A percentile compares a stretch with the other conserved stretches of the same genome.
These are phyloP conservation scores for Anaeramoeba flamelloides DNA, from an alignment of 78 protist species.

Conservation along the genomic window DNA sequence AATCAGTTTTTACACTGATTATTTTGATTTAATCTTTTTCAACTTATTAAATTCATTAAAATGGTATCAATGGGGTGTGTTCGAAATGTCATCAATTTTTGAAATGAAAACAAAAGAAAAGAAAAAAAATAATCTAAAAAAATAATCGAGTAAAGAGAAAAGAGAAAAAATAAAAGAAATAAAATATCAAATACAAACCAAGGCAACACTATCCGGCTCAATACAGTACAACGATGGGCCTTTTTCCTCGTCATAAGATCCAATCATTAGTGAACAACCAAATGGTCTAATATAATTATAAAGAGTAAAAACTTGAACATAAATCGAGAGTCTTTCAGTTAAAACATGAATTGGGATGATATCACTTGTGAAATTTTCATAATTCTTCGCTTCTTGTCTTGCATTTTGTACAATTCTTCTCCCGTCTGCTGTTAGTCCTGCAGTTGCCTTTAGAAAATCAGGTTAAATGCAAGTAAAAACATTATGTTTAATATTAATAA, in stretches of 20 bases:
- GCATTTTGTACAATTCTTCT: conserved; percentile 59
- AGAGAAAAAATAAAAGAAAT: no score
- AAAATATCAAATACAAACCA: no score
- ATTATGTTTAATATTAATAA: not conserved
- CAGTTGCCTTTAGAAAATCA: conserved; percentile 20
- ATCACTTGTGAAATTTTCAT: conserved; percentile 34
- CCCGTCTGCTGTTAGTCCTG: conserved; percentile 81
- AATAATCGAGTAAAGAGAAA: not conserved
- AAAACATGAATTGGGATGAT: conserved; percentile 49
- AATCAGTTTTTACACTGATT: no score
- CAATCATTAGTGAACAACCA: conserved; percentile 7
- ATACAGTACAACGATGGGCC: conserved; percentile 70
- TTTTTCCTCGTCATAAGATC: conserved; percentile 15
- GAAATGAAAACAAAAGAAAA: not conserved
- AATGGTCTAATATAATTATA: conserved; percentile 34
- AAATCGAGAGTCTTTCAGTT: conserved; percentile 13
- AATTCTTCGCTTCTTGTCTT: conserved; percentile 56
- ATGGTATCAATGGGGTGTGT: no score
- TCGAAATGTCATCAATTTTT: not conserved
- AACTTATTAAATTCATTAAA: no score
- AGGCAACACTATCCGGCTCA: conserved; percentile 81
- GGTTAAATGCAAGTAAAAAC: not conserved
- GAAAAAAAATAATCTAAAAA: not conserved
- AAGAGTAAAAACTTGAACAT: conserved; percentile 58
- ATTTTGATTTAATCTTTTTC: no score